Percentiles rank a stretch among this genome's conserved stretches.
These are phyloP conservation scores for Barbarea vulgaris DNA, from an alignment of 345 rosid genomes.

Conservation along the genomic window DNA sequence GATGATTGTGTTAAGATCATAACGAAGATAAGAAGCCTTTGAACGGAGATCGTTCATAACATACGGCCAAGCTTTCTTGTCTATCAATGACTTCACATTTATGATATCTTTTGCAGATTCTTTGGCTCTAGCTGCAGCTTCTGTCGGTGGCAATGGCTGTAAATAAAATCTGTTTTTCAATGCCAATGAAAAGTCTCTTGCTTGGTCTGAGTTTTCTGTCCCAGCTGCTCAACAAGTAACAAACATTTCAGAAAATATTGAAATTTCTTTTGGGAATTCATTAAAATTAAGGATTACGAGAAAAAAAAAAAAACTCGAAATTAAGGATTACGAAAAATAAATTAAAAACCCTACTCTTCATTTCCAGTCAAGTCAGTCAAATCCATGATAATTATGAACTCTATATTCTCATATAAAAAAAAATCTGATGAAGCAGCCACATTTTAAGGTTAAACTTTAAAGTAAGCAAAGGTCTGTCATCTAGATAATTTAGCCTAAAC, in stretches of 20 bases:
- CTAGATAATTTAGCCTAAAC: neutral
- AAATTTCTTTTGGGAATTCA: neutral
- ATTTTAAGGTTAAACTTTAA: neutral
- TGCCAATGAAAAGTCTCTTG: conserved; percentile 67
- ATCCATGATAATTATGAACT: neutral
- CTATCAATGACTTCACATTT: conserved; percentile 69
- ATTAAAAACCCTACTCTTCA: neutral
- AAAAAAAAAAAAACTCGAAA: too few species aligned
- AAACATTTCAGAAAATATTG: neutral
- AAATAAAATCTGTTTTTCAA: conserved; percentile 68
- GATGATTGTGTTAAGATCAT: conserved; percentile 84
- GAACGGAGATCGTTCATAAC: conserved; percentile 87
- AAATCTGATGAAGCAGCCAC: neutral
- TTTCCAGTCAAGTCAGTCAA: neutral
- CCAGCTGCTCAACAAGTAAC: conserved; percentile 65
- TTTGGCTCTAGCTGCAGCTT: conserved; percentile 81
- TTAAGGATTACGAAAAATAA: too few species aligned
- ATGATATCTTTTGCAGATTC: conserved; percentile 85
- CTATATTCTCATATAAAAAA: neutral
- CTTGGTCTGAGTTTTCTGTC: conserved; percentile 78
- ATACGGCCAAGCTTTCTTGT: conserved; percentile 92
- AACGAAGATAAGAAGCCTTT: conserved; percentile 75
- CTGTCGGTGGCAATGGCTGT: conserved; percentile 64
- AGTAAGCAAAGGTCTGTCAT: neutral
- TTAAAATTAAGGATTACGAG: too few species aligned